phyloP scores from a whole-genome alignment of 2,329 filamentous ascomycete species.

The Fusarium nurragi region DNA sequence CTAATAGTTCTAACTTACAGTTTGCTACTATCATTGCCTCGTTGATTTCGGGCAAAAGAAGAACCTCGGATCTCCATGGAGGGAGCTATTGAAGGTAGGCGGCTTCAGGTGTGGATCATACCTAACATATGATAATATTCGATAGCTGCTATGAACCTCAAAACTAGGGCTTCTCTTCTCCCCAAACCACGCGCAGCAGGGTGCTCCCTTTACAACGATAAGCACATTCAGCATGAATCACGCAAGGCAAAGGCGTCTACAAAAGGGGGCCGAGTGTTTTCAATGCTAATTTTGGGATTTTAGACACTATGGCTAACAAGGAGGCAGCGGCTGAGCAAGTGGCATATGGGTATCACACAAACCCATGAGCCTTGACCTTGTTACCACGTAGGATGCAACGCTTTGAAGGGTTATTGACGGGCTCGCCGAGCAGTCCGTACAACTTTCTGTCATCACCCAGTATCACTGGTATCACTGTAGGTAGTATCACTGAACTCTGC shows the following conservation, averaged over 20 bases:
- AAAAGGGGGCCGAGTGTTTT: not conserved
- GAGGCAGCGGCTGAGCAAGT: no score
- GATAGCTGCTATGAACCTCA: no score
- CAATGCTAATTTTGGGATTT: not conserved
- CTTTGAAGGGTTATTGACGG: not conserved
- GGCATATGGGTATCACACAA: not conserved
- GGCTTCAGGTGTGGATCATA: no score
- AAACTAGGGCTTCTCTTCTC: not conserved
- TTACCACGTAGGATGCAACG: not conserved
- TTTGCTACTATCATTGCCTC: no score
- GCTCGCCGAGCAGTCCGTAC: not conserved
- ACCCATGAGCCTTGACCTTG: not conserved
- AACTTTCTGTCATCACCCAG: not conserved
- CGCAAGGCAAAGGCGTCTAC: not conserved
- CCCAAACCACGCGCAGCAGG: not conserved
- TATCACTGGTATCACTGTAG: slow-evolving; percentile 16
- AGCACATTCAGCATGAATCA: not conserved
- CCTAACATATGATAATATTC: no score
- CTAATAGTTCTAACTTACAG: no score
- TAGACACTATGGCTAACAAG: no score
- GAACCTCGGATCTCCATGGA: no score
- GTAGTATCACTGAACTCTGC: slow-evolving; percentile 7
- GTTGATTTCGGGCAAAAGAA: no score
- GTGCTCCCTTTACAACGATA: not conserved
- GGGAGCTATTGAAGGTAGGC: no score